These are phyloP conservation scores for Selaginella moellendorffii DNA, from an alignment of 75 land plant genomes.

Conservation along the genomic window DNA sequence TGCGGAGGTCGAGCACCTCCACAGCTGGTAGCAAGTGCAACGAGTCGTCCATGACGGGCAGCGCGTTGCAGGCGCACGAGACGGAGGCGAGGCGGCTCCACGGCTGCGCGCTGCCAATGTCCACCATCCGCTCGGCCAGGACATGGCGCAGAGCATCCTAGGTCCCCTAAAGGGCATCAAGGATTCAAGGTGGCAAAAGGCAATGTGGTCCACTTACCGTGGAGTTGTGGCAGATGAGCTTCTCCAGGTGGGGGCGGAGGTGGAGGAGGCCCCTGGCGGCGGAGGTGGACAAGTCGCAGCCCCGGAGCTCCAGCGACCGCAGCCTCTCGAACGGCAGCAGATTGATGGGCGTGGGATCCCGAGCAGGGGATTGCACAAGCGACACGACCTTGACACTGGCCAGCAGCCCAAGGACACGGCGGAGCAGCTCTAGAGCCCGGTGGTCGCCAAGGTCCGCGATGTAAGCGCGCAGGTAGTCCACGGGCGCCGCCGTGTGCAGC, in stretches of 20 bases:
- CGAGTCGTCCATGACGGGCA: conserved; percentile 90
- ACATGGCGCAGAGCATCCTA: conserved; percentile 92
- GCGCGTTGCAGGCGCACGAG: conserved; percentile 65
- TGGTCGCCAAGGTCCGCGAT: conserved; percentile 93
- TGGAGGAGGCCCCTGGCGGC: conserved; percentile 66
- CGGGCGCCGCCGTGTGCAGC: conserved; percentile 70
- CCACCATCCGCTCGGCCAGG: conserved; percentile 75
- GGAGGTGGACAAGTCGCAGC: conserved; percentile 81
- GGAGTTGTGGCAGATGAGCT: conserved; percentile 83
- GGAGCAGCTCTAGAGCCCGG: conserved; percentile 81
- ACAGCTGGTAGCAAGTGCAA: conserved; percentile 85
- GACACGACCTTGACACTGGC: conserved; percentile 73
- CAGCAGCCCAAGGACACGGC: conserved; percentile 59
- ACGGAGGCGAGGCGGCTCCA: conserved; percentile 68
- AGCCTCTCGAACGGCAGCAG: conserved; percentile 52
- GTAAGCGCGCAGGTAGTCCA: conserved; percentile 87
- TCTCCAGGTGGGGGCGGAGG: conserved; percentile 69
- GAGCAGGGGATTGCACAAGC: conserved; percentile 37
- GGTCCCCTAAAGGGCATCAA: conserved; percentile 7
- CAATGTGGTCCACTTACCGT: too few species aligned
- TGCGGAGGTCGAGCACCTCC: conserved; percentile 74
- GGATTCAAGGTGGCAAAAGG: background rate
- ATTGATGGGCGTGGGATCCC: conserved; percentile 73
- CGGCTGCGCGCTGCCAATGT: conserved; percentile 57
- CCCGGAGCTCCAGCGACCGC: conserved; percentile 65